Base-by-base conservation (phyloP, 2,329 filamentous ascomycete species). In the Thermochaetoides dissita region DNA sequence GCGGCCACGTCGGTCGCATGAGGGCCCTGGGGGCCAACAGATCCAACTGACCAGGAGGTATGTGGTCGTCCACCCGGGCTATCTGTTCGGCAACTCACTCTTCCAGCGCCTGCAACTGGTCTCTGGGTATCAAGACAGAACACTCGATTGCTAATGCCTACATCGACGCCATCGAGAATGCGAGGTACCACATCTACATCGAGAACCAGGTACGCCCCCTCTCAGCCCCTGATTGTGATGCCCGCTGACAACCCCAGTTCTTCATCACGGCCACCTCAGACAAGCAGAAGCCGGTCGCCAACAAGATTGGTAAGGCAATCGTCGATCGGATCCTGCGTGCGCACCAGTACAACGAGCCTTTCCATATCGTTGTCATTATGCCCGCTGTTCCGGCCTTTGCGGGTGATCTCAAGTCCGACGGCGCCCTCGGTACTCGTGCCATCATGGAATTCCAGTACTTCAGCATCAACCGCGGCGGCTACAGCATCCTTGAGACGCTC, bases 61-160 rank as follows among this genome's bases (percentile, higher is more conserved):
- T 46, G 44, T 12, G 8, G 1, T 3, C 4, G 3, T n/a, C 9
- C 11, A n/a, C 17, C 17, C 17, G 17, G 17, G 17, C 5, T 24
- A 24, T 24, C 5, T 6, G 30, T 4, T 29, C 10, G 10, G 3
- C 17, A 10, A n/a, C 30, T 41, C 29, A 43, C 30, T 7, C 24
- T 28, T 12, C 36, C 47, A 73, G 69, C 51, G 65, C 62, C 42
- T 65, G 62, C 32, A 59, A 64, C 33, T 76, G 72, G 72, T 75
- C 71, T 2, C 58, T 64, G 10, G 71, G 71, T 2, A 64, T 69
- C 39, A 58, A 59, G 6, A 68, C 66, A 1, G 72, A 76, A 55
- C 86, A 91, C 58, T 94, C 86, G 1, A 89, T 95, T 47, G 76
- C 80, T 47, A 88, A 89, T 56, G 87, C 87, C 1, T 94, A 94